Evolutionary conservation across 1,139 yeast species (phyloP), one percentile per base, ranked within the genome.

Genomic region (Saccharomyces hybrid): DNA sequence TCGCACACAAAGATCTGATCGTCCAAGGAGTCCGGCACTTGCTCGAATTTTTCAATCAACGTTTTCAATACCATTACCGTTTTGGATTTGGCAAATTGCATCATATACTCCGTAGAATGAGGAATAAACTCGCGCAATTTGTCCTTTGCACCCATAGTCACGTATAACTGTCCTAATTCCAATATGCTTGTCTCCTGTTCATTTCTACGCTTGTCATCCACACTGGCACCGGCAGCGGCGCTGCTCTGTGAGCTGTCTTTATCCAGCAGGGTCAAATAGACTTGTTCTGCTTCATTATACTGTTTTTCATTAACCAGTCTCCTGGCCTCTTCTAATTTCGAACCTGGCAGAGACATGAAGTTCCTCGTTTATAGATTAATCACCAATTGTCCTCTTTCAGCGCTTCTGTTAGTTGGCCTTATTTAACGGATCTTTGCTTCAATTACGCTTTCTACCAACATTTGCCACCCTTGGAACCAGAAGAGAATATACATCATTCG

Each of bases 61-160:
- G 80, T 76, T 66, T 80, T 83, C 58, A 85, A 84, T 55, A 93
- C 87, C 70, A 91, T 93, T 46, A 98, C 96, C 8, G 96, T 88
- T 71, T 93, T 93, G 28, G 96, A 87, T 73, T 93, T 93, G 51
- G 99, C 96, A 68, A 89, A 84, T 41, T 78, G 75, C 54, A 81
- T 77, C 76, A 91, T 83, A 20, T 85, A 80, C 6, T 74, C 74
- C 60, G 95, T 80, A 0, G 96, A 85, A 49, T 82, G 78, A n/a
- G 81, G 76, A 50, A 93, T 81, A 65, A 93, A 80, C 46, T 73
- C 74, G 16, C 79, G 75, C 53, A 93, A 77, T 61, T 83, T 79
- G 5, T 71, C 74, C 25, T 78, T 74, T 52, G 81, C 76, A 9
- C 73, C 63, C 34, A 72, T 70, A 0, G 64, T 62, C 57, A 78